These are phyloP conservation scores for Lecanicillium sp. DNA, from an alignment of 2,329 filamentous ascomycete species.

Conservation along the genomic window DNA sequence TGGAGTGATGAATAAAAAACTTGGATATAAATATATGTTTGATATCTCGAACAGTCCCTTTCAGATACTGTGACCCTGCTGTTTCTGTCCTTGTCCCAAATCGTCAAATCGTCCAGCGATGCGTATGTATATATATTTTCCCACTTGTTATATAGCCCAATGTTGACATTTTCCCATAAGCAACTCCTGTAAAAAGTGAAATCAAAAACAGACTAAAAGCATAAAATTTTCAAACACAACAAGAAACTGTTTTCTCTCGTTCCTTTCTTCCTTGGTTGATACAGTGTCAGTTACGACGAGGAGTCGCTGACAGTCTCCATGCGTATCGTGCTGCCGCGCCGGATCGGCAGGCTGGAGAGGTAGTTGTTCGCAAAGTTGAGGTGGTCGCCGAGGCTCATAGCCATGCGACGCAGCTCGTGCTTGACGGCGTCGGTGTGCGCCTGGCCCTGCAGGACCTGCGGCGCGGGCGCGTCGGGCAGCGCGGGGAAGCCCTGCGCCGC, in stretches of 20 bases:
- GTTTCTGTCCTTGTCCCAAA: too few species aligned
- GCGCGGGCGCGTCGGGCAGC: slow-evolving; percentile 40
- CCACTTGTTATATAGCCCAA: too few species aligned
- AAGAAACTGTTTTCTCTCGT: too few species aligned
- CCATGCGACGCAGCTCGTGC: slow-evolving; percentile 44
- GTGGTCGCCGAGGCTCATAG: slow-evolving; percentile 44
- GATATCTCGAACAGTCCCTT: too few species aligned
- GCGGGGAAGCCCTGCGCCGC: slow-evolving; percentile 32
- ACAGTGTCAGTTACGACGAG: neutral
- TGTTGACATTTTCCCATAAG: too few species aligned
- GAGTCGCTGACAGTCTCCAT: slow-evolving; percentile 21
- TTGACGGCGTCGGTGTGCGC: slow-evolving; percentile 46
- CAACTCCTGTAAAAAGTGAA: too few species aligned
- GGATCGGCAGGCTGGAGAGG: slow-evolving; percentile 34
- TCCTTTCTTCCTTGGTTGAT: neutral
- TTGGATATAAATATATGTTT: too few species aligned
- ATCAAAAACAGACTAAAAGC: too few species aligned
- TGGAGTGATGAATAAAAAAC: too few species aligned
- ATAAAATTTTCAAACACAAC: neutral
- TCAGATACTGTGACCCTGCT: too few species aligned
- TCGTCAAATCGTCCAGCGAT: too few species aligned
- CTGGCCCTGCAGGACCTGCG: slow-evolving; percentile 48
- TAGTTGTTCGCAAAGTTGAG: slow-evolving; percentile 40
- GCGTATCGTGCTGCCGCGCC: slow-evolving; percentile 28
- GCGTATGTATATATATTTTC: too few species aligned